These are phyloP conservation scores for Helenozyma baotianmanensis DNA, from an alignment of 805 yeast genomes.

Conservation along the genomic window DNA sequence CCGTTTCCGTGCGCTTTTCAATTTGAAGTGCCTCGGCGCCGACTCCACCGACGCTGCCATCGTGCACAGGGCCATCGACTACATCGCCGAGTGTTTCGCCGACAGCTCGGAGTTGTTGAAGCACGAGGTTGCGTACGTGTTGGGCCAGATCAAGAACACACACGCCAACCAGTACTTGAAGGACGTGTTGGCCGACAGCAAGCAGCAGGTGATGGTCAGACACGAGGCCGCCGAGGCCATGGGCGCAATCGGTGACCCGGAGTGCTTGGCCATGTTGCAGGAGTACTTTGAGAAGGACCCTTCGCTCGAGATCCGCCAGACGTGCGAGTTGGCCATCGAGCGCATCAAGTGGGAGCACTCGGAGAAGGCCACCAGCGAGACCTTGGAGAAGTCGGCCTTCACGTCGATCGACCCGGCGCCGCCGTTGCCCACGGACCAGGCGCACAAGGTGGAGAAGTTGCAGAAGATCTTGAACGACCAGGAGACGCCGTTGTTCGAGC, in stretches of 20 bases:
- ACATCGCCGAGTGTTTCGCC: constrained; percentile 77
- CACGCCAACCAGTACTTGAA: constrained; percentile 73
- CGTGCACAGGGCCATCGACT: constrained; percentile 68
- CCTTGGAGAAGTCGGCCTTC: constrained; percentile 70
- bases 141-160: constrained; percentile 90
- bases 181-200: constrained; percentile 56
- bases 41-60: constrained; percentile 51
- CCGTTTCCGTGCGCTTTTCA: constrained; percentile 92
- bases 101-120: constrained; percentile 86
- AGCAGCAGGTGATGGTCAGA: constrained; percentile 93
- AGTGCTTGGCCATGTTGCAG: constrained; percentile 61
- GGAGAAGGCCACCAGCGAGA: constrained; percentile 59
- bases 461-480: constrained; percentile 71
- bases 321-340: constrained; percentile 95
- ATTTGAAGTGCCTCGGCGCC: constrained; percentile 79
- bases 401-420: constrained; percentile 97
- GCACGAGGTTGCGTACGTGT: constrained; percentile 95
- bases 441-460: constrained; percentile 60
- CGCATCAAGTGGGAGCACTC: constrained; percentile 91
- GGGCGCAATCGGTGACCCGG: constrained; percentile 87
- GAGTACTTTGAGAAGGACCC: constrained; percentile 71
- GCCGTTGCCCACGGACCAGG: constrained; percentile 64
- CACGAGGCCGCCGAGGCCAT: constrained; percentile 99
- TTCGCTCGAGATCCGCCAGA: constrained; percentile 83
- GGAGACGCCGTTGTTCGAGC: constrained; percentile 73